Conservation (phyloP, 768 basidiomycete species). For the Lentinus tigrinus region DNA sequence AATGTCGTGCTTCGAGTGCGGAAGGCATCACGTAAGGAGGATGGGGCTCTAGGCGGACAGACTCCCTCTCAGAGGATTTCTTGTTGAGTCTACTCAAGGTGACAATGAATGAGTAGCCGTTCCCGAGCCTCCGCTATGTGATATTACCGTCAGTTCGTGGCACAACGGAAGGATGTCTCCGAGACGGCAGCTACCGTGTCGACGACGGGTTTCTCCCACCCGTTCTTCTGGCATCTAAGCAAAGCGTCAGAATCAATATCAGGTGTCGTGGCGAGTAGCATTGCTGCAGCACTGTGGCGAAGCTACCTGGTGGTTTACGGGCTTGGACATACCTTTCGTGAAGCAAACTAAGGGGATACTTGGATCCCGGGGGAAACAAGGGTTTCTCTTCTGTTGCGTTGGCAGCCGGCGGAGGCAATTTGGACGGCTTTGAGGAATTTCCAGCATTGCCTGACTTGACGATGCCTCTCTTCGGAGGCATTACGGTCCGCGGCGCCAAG, state of each 20-base stretch:
- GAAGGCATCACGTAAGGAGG: conserved; percentile 65
- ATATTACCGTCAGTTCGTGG: background rate
- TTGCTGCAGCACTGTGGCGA: background rate
- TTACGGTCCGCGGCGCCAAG: conserved; percentile 23
- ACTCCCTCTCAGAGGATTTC: conserved; percentile 68
- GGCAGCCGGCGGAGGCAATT: conserved; percentile 11
- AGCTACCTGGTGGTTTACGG: background rate
- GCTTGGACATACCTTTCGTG: conserved; percentile 72
- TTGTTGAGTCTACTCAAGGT: conserved; percentile 66
- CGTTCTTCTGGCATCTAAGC: conserved; percentile 79
- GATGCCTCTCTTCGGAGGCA: conserved; percentile 75
- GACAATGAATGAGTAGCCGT: conserved; percentile 65
- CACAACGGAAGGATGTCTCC: background rate
- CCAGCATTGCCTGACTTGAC: conserved; percentile 90
- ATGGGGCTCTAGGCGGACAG: conserved; percentile 70
- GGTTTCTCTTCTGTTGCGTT: conserved; percentile 44
- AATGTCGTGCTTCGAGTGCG: conserved; percentile 84
- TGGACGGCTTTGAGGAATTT: conserved; percentile 64
- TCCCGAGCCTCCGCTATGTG: conserved; percentile 43
- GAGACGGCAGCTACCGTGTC: conserved; percentile 52
- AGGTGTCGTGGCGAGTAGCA: background rate
- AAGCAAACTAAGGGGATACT: conserved; percentile 77
- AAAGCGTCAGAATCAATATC: background rate
- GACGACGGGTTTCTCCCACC: conserved; percentile 84
- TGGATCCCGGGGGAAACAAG: conserved; percentile 81